Evolutionary conservation across 2,329 filamentous ascomycete genomes (phyloP).

Genomic region (Corynespora cassiicola): DNA sequence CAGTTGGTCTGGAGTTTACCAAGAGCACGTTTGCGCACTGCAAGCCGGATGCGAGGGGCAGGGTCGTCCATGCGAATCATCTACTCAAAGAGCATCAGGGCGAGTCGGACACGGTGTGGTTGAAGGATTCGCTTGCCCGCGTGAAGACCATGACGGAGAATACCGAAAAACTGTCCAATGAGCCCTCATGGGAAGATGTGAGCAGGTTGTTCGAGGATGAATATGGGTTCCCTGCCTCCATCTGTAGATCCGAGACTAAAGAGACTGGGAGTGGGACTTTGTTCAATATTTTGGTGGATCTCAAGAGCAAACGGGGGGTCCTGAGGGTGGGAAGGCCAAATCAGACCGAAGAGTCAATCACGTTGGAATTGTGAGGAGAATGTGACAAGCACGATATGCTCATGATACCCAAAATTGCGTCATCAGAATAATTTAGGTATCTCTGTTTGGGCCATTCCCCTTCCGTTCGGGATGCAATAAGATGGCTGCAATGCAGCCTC

Average conservation of each 20-base stretch:
- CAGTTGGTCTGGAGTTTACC: constrained; percentile 58
- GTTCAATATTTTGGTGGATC: constrained; percentile 47
- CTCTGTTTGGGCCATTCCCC: too few relatives aligned
- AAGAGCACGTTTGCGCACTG: constrained; percentile 42
- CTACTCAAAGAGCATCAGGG: constrained; percentile 46
- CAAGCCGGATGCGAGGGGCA: constrained; percentile 37
- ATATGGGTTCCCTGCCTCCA: constrained; percentile 44
- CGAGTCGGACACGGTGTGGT: constrained; percentile 50
- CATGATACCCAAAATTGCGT: too few relatives aligned
- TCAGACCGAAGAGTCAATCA: constrained; percentile 31
- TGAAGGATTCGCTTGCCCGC: constrained; percentile 49
- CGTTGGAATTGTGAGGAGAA: constrained; percentile 22
- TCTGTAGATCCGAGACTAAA: constrained; percentile 31
- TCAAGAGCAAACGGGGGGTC: constrained; percentile 36
- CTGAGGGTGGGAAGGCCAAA: constrained; percentile 40
- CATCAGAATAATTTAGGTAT: too few relatives aligned
- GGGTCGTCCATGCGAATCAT: constrained; percentile 54
- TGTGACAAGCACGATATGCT: constrained; percentile 1
- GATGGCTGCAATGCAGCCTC: too few relatives aligned
- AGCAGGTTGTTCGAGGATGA: constrained; percentile 50
- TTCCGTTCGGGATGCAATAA: too few relatives aligned
- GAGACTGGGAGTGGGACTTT: constrained; percentile 39
- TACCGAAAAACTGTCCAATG: constrained; percentile 19
- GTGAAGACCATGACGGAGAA: constrained; percentile 46
- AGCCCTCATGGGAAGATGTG: constrained; percentile 36